Evolutionary conservation across 441 rosid species (phyloP).

Genomic region (Euphorbia schlechtendalii): DNA sequence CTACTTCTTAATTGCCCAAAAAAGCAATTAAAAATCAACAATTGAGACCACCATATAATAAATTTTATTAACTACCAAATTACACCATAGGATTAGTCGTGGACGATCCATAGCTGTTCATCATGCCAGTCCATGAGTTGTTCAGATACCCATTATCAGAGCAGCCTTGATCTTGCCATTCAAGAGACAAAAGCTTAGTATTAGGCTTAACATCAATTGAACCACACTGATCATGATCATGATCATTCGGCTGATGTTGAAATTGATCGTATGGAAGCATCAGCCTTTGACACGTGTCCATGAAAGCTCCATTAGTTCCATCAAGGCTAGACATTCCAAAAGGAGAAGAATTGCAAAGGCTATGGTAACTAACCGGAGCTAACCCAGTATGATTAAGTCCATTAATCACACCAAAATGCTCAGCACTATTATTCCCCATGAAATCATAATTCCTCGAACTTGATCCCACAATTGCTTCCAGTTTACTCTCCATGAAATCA

Average conservation of each 20-base stretch:
- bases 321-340: conserved; percentile 36
- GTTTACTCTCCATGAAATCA: conserved; percentile 68
- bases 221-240: conserved; percentile 30
- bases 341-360: conserved; percentile 27
- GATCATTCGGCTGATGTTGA: conserved; percentile 18
- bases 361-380: conserved; percentile 27
- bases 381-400: conserved; percentile 28
- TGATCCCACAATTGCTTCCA: conserved; percentile 45
- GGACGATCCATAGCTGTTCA: conserved; percentile 59
- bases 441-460: conserved; percentile 50
- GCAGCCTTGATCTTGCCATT: conserved; percentile 77
- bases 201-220: conserved; percentile 68
- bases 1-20: conserved; percentile 10
- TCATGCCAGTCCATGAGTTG: conserved; percentile 70
- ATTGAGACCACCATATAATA: conserved; percentile 15
- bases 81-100: conserved; percentile 57
- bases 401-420: conserved; percentile 37
- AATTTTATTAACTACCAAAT: not conserved
- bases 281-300: conserved; percentile 55
- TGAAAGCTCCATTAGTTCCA: conserved; percentile 35
- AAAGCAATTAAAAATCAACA: conserved; percentile 9
- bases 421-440: conserved; percentile 46
- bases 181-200: conserved; percentile 60
- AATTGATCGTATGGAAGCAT: conserved; percentile 49
- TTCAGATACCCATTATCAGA: conserved; percentile 48